phyloP scores from a whole-genome alignment of 495 filamentous ascomycete genomes.

The Tetracladium marchalianum region DNA sequence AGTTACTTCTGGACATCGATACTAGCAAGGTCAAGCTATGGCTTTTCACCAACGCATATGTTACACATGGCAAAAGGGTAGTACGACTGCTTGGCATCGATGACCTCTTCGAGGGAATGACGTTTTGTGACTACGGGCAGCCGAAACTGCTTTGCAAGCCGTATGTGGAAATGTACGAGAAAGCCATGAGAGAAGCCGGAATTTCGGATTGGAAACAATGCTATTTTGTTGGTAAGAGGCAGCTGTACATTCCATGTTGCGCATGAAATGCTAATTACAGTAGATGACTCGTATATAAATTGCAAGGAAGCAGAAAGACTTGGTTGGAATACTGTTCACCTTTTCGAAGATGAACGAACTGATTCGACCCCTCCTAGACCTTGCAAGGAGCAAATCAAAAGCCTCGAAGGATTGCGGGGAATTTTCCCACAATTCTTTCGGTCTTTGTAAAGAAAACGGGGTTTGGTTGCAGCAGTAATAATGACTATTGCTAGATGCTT shows the following conservation, averaged over 20 bases:
- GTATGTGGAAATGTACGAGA: constrained; percentile 69
- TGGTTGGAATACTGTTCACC: constrained; percentile 72
- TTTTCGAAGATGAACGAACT: constrained; percentile 60
- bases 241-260: constrained; percentile 6
- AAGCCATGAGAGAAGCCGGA: constrained; percentile 61
- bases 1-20: constrained; percentile 72
- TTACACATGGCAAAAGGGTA: constrained; percentile 78
- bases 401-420: constrained; percentile 59
- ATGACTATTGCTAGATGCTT: too few relatives aligned
- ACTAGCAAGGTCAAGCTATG: constrained; percentile 71
- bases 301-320: constrained; percentile 58
- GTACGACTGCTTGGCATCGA: constrained; percentile 72
- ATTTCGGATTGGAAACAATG: constrained; percentile 50
- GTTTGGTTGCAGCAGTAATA: too few relatives aligned
- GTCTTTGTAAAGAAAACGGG: not conserved
- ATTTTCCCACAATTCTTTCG: constrained; percentile 77
- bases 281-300: constrained; percentile 78
- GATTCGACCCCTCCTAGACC: constrained; percentile 47
- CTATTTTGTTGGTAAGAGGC: constrained; percentile 72
- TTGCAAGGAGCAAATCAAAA: constrained; percentile 57
- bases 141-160: constrained; percentile 76
- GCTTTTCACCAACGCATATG: constrained; percentile 94
- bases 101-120: constrained; percentile 85
- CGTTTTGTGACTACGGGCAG: constrained; percentile 76
- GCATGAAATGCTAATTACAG: constrained; percentile 7